A percentile compares a stretch with the other conserved stretches of the same genome.
phyloP scores from a whole-genome alignment of 139 green algal genomes.

The Coelastrella sp. region DNA sequence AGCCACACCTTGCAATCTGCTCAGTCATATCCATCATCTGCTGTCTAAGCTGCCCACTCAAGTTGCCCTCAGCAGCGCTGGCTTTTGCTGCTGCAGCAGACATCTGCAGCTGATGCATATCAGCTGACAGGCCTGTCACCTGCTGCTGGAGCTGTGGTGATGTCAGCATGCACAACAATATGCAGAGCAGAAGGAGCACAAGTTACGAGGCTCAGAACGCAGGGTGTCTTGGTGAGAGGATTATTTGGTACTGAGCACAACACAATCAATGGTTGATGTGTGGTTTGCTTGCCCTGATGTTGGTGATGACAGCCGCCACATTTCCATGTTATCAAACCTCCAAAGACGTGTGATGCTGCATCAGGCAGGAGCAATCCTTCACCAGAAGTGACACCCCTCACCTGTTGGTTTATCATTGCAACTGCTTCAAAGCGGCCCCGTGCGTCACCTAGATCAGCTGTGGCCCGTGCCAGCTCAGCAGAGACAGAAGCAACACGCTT shows the following conservation, averaged over 20 bases:
- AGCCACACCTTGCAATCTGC: conserved; percentile 31
- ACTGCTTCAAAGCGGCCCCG: conserved; percentile 26
- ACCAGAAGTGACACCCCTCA: not conserved
- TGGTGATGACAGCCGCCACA: too few species aligned
- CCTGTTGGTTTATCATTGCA: conserved; percentile 20
- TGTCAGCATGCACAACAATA: not conserved
- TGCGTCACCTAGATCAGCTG: conserved; percentile 20
- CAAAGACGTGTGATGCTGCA: not conserved
- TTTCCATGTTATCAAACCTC: not conserved
- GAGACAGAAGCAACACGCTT: not conserved
- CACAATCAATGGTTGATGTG: too few species aligned
- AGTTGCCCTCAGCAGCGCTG: conserved; percentile 28
- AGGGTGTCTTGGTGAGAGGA: too few species aligned
- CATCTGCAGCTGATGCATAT: conserved; percentile 31
- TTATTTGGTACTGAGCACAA: too few species aligned
- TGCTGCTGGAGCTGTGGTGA: conserved; percentile 40
- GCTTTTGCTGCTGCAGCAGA: not conserved
- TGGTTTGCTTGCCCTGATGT: too few species aligned
- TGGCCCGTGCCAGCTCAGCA: conserved; percentile 28
- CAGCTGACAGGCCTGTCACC: not conserved
- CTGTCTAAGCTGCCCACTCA: conserved; percentile 20
- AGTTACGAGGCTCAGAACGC: not conserved
- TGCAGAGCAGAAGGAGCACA: not conserved
- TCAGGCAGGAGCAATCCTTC: not conserved
- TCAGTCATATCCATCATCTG: conserved; percentile 17